A percentile compares a stretch with the other conserved stretches of the same genome.
Evolutionary conservation across 2,329 filamentous ascomycete genomes (phyloP).

Genomic region (Metarhizium album): DNA sequence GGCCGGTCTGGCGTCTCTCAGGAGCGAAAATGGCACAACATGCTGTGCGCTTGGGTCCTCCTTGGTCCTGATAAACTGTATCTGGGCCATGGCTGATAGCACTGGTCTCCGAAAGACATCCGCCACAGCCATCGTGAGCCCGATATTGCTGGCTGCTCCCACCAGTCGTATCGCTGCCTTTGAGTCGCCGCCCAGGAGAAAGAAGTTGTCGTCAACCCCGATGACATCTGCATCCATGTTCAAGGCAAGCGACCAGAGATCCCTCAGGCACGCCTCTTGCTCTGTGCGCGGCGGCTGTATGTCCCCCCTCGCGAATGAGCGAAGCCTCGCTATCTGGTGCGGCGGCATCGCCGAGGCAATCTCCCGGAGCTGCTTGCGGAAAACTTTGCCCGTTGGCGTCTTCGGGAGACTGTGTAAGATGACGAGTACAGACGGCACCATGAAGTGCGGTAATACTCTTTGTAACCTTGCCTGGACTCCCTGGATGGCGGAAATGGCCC

Average conservation of each 20-base stretch:
- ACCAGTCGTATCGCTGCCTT: conserved; percentile 15
- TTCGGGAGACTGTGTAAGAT: conserved; percentile 28
- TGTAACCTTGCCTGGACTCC: conserved; percentile 16
- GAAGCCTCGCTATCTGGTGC: neutral
- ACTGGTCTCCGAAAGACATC: conserved; percentile 12
- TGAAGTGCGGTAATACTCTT: conserved; percentile 24
- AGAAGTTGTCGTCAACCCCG: conserved; percentile 14
- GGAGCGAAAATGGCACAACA: too few species aligned
- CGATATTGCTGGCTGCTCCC: conserved; percentile 7
- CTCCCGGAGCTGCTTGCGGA: conserved; percentile 31
- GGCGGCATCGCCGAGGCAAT: conserved; percentile 14
- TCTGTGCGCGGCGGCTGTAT: neutral
- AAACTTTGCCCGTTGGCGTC: conserved; percentile 31
- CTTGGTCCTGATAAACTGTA: too few species aligned
- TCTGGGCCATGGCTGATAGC: too few species aligned
- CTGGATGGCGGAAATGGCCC: too few species aligned
- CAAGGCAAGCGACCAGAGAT: conserved; percentile 22
- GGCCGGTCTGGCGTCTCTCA: too few species aligned
- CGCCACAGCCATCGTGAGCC: conserved; percentile 10
- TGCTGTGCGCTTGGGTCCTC: too few species aligned
- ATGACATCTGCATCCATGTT: conserved; percentile 13
- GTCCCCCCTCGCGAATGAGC: neutral
- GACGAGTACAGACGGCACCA: conserved; percentile 31
- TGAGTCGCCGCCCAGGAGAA: conserved; percentile 20
- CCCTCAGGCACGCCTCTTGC: neutral